phyloP scores from a whole-genome alignment of 2,329 filamentous ascomycete genomes.

The Alternaria sp. region DNA sequence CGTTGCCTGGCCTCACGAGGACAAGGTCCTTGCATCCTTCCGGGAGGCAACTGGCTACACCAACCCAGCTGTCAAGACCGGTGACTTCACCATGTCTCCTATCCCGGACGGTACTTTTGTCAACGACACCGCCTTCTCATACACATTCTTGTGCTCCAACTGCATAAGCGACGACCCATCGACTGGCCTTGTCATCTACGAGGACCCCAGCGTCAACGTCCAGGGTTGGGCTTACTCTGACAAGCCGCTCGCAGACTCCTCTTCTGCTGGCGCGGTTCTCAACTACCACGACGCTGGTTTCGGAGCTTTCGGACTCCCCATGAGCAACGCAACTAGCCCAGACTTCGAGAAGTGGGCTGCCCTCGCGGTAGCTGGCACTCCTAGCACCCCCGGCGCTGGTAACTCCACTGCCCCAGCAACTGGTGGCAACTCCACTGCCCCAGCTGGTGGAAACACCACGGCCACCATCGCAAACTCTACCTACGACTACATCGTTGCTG shows the following conservation, averaged over 20 bases:
- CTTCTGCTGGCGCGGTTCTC: constrained; percentile 28
- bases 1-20: constrained; percentile 61
- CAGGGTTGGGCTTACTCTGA: constrained; percentile 43
- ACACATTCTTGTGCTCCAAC: constrained; percentile 61
- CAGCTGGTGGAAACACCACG: constrained; percentile 37
- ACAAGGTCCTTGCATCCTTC: constrained; percentile 56
- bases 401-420: constrained; percentile 36
- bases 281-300: constrained; percentile 44
- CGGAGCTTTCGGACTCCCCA: constrained; percentile 39
- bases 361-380: constrained; percentile 31
- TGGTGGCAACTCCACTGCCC: constrained; percentile 29
- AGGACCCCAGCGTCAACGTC: constrained; percentile 30
- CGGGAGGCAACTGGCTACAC: constrained; percentile 57
- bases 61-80: constrained; percentile 54
- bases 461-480: constrained; percentile 52
- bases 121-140: constrained; percentile 61
- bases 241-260: constrained; percentile 31
- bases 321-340: constrained; percentile 38
- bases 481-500: constrained; percentile 67
- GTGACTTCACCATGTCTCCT: constrained; percentile 51
- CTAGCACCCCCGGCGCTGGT: constrained; percentile 20
- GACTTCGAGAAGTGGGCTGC: constrained; percentile 45
- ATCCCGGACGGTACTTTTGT: constrained; percentile 60
- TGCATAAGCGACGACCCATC: constrained; percentile 38
- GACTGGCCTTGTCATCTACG: constrained; percentile 31